phyloP scores from a whole-genome alignment of 371 early-diverging fungal species.

The Cokeromyces recurvatus region DNA sequence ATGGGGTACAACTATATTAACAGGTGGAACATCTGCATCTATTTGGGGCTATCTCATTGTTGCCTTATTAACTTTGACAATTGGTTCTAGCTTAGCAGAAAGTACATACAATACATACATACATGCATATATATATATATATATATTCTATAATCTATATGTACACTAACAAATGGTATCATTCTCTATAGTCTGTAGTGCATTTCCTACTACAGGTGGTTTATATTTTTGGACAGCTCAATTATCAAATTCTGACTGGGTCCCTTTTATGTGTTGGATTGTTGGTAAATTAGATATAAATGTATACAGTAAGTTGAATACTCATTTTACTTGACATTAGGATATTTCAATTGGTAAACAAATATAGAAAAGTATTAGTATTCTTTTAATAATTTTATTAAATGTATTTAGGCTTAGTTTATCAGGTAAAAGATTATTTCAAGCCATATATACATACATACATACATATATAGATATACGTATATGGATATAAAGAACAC shows the following conservation, averaged over 20 bases:
- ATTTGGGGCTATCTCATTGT: constrained; percentile 64
- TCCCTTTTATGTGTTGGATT: constrained; percentile 37
- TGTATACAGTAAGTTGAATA: not conserved
- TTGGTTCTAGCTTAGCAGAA: constrained; percentile 61
- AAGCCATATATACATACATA: too few species aligned
- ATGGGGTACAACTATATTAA: constrained; percentile 35
- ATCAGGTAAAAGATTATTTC: constrained; percentile 20
- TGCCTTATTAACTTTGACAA: constrained; percentile 45
- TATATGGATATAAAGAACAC: not conserved
- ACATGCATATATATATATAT: too few species aligned
- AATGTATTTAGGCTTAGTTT: constrained; percentile 12
- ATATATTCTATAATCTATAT: too few species aligned
- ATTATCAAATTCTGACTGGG: constrained; percentile 27
- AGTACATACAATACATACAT: constrained; percentile 13
- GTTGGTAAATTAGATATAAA: constrained; percentile 7
- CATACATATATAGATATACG: too few species aligned
- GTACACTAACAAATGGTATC: too few species aligned
- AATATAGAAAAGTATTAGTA: not conserved
- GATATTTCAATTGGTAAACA: constrained; percentile 22
- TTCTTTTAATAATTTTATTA: not conserved
- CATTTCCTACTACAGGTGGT: constrained; percentile 28
- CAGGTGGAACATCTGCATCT: constrained; percentile 58
- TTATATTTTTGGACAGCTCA: constrained; percentile 30
- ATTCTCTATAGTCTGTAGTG: constrained; percentile 19
- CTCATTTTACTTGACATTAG: not conserved